Conservation (phyloP, 2,329 filamentous ascomycete genomes). For the Teratosphaeria epicoccoides region DNA sequence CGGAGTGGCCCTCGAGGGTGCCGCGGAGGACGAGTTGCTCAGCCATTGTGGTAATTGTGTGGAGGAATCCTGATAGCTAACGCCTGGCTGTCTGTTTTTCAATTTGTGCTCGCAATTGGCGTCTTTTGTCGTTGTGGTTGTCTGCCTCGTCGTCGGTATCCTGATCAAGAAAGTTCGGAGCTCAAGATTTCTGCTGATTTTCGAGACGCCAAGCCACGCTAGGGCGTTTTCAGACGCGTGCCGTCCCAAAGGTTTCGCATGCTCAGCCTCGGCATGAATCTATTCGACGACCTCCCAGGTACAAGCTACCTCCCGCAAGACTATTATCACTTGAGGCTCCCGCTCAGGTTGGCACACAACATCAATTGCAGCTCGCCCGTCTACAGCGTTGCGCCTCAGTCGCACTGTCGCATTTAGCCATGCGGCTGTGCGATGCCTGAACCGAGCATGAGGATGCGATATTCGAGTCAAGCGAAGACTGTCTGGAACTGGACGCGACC, state of each 20-base stretch:
- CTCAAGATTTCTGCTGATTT: not conserved
- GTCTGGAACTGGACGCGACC: conserved; percentile 34
- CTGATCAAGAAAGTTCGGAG: not conserved
- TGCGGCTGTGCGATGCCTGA: too few relatives aligned
- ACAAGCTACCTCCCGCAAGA: too few relatives aligned
- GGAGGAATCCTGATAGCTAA: not conserved
- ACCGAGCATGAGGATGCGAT: too few relatives aligned
- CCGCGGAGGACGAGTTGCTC: conserved; percentile 35
- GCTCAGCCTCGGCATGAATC: conserved; percentile 40
- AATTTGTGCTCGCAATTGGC: not conserved
- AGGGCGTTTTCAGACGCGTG: not conserved
- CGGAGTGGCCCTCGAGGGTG: conserved; percentile 72
- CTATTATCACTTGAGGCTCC: too few relatives aligned
- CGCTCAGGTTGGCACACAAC: too few relatives aligned
- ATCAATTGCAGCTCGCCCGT: too few relatives aligned
- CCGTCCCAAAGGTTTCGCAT: not conserved
- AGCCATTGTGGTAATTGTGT: conserved; percentile 18
- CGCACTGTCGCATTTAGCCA: too few relatives aligned
- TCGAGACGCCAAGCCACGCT: not conserved
- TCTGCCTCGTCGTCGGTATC: not conserved
- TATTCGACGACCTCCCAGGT: too few relatives aligned
- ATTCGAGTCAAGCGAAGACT: conserved; percentile 40
- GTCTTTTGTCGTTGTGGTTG: not conserved
- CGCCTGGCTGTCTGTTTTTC: not conserved
- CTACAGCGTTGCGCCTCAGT: too few relatives aligned